These are phyloP conservation scores for Phaffia australis DNA, from an alignment of 768 basidiomycete species.

Conservation along the genomic window DNA sequence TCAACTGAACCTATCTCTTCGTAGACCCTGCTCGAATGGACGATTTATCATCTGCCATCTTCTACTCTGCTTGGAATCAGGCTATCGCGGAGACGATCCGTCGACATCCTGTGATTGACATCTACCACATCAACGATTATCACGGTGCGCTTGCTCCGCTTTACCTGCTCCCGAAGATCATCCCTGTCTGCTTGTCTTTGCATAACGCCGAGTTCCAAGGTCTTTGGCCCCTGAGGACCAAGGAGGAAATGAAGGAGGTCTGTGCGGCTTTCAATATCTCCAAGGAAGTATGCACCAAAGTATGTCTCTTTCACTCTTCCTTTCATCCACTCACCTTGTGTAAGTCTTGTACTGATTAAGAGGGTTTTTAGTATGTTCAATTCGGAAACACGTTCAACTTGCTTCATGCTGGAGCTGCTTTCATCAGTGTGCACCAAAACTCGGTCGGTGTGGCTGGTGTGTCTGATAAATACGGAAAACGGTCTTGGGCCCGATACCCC, in stretches of 20 bases:
- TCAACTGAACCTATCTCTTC: background rate
- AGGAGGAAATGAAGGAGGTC: conserved; percentile 97
- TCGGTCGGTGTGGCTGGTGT: conserved; percentile 89
- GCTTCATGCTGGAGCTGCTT: conserved; percentile 83
- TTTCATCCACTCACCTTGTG: background rate
- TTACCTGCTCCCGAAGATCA: conserved; percentile 80
- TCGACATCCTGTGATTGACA: conserved; percentile 72
- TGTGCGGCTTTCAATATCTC: conserved; percentile 96
- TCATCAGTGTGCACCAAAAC: conserved; percentile 86
- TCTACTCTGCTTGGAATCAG: conserved; percentile 98
- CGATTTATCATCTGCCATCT: conserved; percentile 88
- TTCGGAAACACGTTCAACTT: conserved; percentile 97
- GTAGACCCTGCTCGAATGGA: conserved; percentile 84
- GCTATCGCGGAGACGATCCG: conserved; percentile 86
- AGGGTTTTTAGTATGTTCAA: conserved; percentile 56
- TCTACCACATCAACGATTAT: conserved; percentile 50
- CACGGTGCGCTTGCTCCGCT: conserved; percentile 84
- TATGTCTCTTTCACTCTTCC: conserved; percentile 6
- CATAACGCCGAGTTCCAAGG: conserved; percentile 98
- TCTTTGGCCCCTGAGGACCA: conserved; percentile 84
- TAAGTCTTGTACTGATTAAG: background rate
- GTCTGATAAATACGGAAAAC: conserved; percentile 95
- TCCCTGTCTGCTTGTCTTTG: conserved; percentile 79
- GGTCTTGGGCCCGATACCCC: conserved; percentile 91
- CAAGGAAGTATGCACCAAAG: conserved; percentile 86